Evolutionary conservation across 1,284 basidiomycete genomes (phyloP).

Genomic region (Ganoderma boninense): DNA sequence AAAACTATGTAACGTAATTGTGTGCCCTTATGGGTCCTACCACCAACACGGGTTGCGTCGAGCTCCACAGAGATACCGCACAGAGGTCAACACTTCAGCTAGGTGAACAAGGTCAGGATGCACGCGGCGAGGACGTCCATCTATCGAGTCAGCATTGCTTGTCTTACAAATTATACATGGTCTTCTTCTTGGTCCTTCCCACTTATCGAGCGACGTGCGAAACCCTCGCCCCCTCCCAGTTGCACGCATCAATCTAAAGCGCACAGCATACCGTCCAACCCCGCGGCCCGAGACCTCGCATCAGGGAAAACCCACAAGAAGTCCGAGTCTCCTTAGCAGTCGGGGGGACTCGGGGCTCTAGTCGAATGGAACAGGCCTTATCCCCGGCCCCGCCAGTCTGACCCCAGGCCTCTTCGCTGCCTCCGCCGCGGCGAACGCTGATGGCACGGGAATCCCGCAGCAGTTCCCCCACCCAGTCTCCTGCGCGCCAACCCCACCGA

Average conservation of each 20-base stretch:
- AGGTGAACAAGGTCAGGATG: background rate
- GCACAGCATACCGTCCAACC: background rate
- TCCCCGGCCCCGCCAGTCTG: slow-evolving; percentile 62
- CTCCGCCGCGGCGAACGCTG: slow-evolving; percentile 77
- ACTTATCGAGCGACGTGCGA: background rate
- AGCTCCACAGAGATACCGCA: background rate
- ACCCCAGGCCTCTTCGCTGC: slow-evolving; percentile 51
- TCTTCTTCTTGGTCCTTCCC: background rate
- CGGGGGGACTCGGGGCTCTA: slow-evolving; percentile 44
- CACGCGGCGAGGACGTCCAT: background rate
- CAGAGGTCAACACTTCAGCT: background rate
- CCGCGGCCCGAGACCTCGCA: background rate
- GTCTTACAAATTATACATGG: background rate
- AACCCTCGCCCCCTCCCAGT: background rate
- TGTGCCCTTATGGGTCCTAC: background rate
- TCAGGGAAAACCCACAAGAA: background rate
- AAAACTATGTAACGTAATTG: background rate
- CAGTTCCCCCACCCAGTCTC: slow-evolving; percentile 90
- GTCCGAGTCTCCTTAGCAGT: background rate
- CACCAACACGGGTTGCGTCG: background rate
- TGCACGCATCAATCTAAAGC: too few species aligned
- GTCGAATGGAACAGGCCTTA: slow-evolving; percentile 88
- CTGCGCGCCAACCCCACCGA: slow-evolving; percentile 55
- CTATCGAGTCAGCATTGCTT: background rate
- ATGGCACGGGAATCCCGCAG: slow-evolving; percentile 91